A percentile compares a stretch with the other conserved stretches of the same genome.
These are phyloP conservation scores for Mycena haematopus DNA, from an alignment of 768 basidiomycete species.

Conservation along the genomic window DNA sequence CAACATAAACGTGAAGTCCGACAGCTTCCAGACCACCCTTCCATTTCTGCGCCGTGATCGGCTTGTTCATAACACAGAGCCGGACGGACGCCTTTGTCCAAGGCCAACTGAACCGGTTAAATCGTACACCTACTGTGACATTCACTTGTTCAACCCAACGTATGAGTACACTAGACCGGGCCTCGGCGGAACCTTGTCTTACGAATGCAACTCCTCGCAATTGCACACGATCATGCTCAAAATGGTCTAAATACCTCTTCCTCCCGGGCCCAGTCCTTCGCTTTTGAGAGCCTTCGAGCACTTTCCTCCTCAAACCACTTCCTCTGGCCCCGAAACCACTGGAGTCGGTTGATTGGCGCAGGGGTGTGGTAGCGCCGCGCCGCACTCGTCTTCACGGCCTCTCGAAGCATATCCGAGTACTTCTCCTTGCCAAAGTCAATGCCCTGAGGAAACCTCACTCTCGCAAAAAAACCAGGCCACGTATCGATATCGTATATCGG, in stretches of 20 bases:
- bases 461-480: conserved; percentile 49
- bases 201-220: too few relatives aligned
- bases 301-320: conserved; percentile 7
- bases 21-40: conserved; percentile 32
- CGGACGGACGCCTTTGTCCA: conserved; percentile 35
- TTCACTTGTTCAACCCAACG: background rate
- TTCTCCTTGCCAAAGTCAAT: conserved; percentile 37
- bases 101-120: conserved; percentile 37
- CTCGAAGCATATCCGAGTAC: conserved; percentile 46
- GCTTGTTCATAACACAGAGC: conserved; percentile 38
- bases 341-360: conserved; percentile 39
- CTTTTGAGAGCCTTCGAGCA: background rate
- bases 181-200: too few relatives aligned
- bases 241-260: background rate
- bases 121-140: too few relatives aligned
- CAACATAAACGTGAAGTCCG: conserved; percentile 27
- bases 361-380: conserved; percentile 40
- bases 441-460: conserved; percentile 41
- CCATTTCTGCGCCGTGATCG: conserved; percentile 38
- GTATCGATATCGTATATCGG: conserved; percentile 46
- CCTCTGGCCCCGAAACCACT: conserved; percentile 39
- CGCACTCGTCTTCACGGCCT: conserved; percentile 41
- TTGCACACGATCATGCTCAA: background rate
- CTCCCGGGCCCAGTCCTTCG: background rate
- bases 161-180: too few relatives aligned